These are phyloP conservation scores for Penicillium sp. DNA, from an alignment of 2,329 filamentous ascomycete species.

Conservation along the genomic window DNA sequence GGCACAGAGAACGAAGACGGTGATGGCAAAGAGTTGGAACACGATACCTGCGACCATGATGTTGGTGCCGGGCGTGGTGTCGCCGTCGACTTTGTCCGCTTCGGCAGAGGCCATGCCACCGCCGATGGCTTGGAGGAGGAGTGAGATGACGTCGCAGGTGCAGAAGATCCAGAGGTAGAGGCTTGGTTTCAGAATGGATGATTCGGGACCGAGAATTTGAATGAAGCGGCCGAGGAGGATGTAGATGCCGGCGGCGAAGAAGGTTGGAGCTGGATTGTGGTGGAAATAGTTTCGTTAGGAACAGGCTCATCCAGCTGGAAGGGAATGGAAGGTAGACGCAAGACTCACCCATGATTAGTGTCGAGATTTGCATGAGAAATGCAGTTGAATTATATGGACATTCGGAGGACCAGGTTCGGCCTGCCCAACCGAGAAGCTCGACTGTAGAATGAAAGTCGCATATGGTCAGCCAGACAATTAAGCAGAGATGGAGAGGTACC, in stretches of 20 bases:
- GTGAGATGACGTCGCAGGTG: slow-evolving; percentile 49
- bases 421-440: slow-evolving; percentile 40
- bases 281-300: background rate
- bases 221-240: slow-evolving; percentile 47
- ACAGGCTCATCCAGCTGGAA: background rate
- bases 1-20: slow-evolving; percentile 47
- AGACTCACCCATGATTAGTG: slow-evolving; percentile 32
- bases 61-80: slow-evolving; percentile 45
- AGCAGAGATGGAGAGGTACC: too few species aligned
- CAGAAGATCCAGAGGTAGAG: slow-evolving; percentile 49
- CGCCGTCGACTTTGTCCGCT: slow-evolving; percentile 42
- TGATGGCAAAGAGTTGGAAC: slow-evolving; percentile 54
- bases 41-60: slow-evolving; percentile 51
- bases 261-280: slow-evolving; percentile 37
- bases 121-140: slow-evolving; percentile 52
- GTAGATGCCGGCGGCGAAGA: slow-evolving; percentile 50
- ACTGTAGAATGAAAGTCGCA: background rate
- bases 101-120: slow-evolving; percentile 46
- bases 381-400: slow-evolving; percentile 47
- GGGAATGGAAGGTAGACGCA: too few species aligned
- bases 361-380: slow-evolving; percentile 48
- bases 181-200: slow-evolving; percentile 39
- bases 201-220: slow-evolving; percentile 38
- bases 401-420: slow-evolving; percentile 44
- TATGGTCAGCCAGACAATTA: background rate